Conservation (phyloP, 306 rosid species). For the Hippophae rhamnoides region DNA sequence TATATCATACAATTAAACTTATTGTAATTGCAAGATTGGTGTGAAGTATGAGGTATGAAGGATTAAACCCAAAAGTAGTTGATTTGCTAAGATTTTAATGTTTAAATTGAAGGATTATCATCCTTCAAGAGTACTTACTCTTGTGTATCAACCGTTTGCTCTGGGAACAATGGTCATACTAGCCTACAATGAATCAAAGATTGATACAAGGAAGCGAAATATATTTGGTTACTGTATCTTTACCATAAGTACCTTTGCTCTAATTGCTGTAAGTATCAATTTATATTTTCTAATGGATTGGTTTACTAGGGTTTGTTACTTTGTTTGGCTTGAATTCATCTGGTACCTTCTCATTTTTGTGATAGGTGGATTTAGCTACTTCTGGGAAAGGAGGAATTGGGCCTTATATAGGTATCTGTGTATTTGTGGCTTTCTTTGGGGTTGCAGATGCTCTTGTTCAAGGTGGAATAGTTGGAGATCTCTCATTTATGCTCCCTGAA, state of each 20-base stretch:
- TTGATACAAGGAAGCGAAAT: constrained; percentile 60
- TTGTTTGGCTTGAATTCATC: background rate
- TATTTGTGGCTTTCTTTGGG: constrained; percentile 53
- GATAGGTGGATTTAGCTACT: constrained; percentile 59
- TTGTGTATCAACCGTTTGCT: constrained; percentile 73
- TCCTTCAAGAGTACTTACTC: constrained; percentile 73
- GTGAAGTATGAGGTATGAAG: no score
- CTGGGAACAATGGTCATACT: constrained; percentile 39
- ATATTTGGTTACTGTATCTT: constrained; percentile 53
- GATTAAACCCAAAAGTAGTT: no score
- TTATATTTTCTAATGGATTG: background rate
- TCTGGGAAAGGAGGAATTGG: constrained; percentile 62
- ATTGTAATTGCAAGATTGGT: no score
- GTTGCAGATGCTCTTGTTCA: constrained; percentile 65
- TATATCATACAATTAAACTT: no score
- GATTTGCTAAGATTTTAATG: background rate
- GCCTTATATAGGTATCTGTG: constrained; percentile 51
- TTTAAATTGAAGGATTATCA: constrained; percentile 47
- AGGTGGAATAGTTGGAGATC: constrained; percentile 79
- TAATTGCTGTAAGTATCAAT: constrained; percentile 50
- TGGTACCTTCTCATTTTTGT: background rate
- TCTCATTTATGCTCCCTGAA: constrained; percentile 56
- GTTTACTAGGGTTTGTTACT: background rate
- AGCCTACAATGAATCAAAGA: constrained; percentile 52
- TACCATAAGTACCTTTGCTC: constrained; percentile 39